Evolutionary conservation across 179 eudicot species (phyloP).

Genomic region (Beta macrorhiza): DNA sequence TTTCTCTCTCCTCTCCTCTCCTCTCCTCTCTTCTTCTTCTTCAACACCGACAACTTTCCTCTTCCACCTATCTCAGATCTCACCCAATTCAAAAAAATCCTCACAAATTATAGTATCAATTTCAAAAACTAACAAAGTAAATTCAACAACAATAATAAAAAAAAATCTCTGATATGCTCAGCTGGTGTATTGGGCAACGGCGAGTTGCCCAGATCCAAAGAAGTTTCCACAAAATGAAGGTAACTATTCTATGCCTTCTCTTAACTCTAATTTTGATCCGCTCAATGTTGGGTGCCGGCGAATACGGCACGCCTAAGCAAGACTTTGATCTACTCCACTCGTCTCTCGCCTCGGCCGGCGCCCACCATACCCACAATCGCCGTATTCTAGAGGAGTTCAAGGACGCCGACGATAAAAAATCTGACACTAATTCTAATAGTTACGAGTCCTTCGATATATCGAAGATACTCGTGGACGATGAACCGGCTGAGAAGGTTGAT

Average conservation of each 20-base stretch:
- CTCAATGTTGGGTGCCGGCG: slow-evolving; percentile 43
- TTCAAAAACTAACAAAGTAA: neutral
- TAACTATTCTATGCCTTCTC: slow-evolving; percentile 37
- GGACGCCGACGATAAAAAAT: neutral
- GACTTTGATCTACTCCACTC: slow-evolving; percentile 20
- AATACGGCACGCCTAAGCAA: slow-evolving; percentile 39
- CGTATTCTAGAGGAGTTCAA: slow-evolving; percentile 24
- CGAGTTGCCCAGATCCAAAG: slow-evolving; percentile 30
- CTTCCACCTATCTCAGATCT: neutral
- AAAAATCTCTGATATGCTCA: slow-evolving; percentile 14
- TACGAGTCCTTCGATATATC: slow-evolving; percentile 27
- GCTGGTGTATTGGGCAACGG: slow-evolving; percentile 24
- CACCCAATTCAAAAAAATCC: neutral
- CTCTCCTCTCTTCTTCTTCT: neutral
- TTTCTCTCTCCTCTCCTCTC: neutral
- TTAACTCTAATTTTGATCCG: slow-evolving; percentile 45
- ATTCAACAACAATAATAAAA: no score
- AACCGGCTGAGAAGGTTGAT: slow-evolving; percentile 27
- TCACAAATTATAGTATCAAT: neutral
- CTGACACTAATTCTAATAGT: slow-evolving; percentile 16
- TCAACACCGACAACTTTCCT: neutral
- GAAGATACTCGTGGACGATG: slow-evolving; percentile 31
- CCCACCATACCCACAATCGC: slow-evolving; percentile 19
- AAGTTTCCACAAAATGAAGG: slow-evolving; percentile 21
- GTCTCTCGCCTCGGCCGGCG: neutral